Evolutionary conservation across 495 filamentous ascomycete species (phyloP), one percentile per base, ranked within the genome.

Genomic region (Penicillium coprophilum): DNA sequence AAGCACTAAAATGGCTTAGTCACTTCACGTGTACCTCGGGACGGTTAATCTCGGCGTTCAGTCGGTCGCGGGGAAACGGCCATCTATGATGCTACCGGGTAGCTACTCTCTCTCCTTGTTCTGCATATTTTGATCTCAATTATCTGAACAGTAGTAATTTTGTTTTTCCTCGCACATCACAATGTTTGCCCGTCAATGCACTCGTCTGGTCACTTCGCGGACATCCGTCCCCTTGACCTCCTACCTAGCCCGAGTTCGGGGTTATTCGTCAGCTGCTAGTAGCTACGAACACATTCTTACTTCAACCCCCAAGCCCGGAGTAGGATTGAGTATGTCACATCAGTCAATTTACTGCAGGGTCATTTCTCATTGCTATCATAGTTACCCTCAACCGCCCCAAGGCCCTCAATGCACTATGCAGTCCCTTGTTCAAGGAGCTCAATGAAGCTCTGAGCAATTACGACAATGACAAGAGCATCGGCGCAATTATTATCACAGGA

Each of bases 311-410:
- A 90, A 91, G 65, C 87, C 91, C 2, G 90, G 91, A 20, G 94
- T 98, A 34, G 91, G 87, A 6, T 81, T 95, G 73, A 89, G 94
- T 97, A 82, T 51, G 79, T 69, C 21, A 23, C 32, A 15, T 21
- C 1, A 12, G 2, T 10, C 48, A 44, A 23, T 21, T 24, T 51
- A 55, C 47, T 32, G 1, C 8, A n/a, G 23, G 41, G 40, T 30
- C 34, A 62, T 46, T 31, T 27, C 24, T 58, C 15, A 43, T 62
- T 32, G 12, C 50, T 11, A 30, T 43, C 46, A 28, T 57, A 96
- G 93, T 97, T 65, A 94, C 92, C n/a, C 79, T 98, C 52, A 91
- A 95, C 81, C 89, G 94, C 34, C 94, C 94, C 54, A 95, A 93
- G 74, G 90, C 91, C 32, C 85, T 96, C 68, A 98, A 98, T 71